Percentiles rank a stretch among this genome's conserved stretches.
phyloP scores from a whole-genome alignment of 495 filamentous ascomycete species.

The Penicillium nucicola region DNA sequence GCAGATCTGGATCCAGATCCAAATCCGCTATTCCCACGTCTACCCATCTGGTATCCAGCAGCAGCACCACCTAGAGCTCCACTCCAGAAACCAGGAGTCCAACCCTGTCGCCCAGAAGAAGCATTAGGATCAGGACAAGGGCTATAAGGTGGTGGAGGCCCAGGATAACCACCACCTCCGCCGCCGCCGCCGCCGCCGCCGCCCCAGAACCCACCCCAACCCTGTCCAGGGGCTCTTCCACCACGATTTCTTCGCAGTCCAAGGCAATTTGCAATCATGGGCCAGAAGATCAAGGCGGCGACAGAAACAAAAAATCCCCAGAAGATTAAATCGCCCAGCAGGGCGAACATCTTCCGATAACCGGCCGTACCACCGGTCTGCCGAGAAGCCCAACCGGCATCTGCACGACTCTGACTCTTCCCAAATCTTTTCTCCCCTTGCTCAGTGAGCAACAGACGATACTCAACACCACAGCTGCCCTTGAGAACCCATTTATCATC shows the following conservation, averaged over 20 bases:
- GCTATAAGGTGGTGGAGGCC: slow-evolving; percentile 60
- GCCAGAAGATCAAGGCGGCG: slow-evolving; percentile 29
- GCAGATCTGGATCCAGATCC: slow-evolving; percentile 13
- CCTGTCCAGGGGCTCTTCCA: background rate
- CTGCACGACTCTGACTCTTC: slow-evolving; percentile 2
- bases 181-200: slow-evolving; percentile 48
- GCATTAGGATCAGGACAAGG: slow-evolving; percentile 47
- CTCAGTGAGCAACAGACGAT: slow-evolving; percentile 76
- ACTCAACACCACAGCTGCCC: slow-evolving; percentile 92
- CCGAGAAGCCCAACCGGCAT: background rate
- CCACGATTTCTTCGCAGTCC: slow-evolving; percentile 13
- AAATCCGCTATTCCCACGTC: slow-evolving; percentile 30
- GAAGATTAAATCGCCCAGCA: slow-evolving; percentile 36
- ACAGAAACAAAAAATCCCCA: slow-evolving; percentile 48
- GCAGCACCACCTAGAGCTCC: slow-evolving; percentile 71
- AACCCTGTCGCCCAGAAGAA: slow-evolving; percentile 44
- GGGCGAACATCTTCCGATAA: slow-evolving; percentile 10
- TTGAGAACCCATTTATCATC: slow-evolving; percentile 82
- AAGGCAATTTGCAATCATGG: slow-evolving; percentile 19
- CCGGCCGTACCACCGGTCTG: slow-evolving; percentile 4
- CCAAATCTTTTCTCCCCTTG: slow-evolving; percentile 73
- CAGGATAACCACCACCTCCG: slow-evolving; percentile 49
- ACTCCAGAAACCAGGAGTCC: slow-evolving; percentile 87
- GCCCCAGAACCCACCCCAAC: slow-evolving; percentile 39
- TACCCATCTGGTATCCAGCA: slow-evolving; percentile 66